A percentile compares a stretch with the other conserved stretches of the same genome.
phyloP scores from a whole-genome alignment of 495 filamentous ascomycete species.

The Penicillium soppii region DNA sequence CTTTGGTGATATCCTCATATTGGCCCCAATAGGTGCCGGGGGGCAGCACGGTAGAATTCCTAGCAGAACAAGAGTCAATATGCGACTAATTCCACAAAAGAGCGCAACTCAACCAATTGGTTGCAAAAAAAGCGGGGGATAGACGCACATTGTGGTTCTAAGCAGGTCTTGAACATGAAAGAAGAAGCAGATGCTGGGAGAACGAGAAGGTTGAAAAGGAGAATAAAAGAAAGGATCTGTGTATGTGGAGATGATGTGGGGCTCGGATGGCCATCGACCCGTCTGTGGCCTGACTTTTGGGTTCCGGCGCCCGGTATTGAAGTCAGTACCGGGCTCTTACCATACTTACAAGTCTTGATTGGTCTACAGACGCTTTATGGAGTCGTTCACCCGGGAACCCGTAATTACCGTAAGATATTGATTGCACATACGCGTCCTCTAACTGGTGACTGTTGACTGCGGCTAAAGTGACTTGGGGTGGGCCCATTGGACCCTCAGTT shows the following conservation, averaged over 20 bases:
- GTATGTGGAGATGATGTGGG: conserved; percentile 5
- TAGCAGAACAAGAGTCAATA: conserved; percentile 21
- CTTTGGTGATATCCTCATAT: conserved; percentile 76
- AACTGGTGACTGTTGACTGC: too few relatives aligned
- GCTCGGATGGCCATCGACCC: conserved; percentile 12
- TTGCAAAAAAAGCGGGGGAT: conserved; percentile 13
- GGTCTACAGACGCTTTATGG: too few relatives aligned
- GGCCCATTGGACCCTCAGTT: too few relatives aligned
- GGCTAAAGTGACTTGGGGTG: too few relatives aligned
- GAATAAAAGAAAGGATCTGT: conserved; percentile 14
- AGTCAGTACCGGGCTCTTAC: too few relatives aligned
- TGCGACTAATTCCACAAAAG: conserved; percentile 15
- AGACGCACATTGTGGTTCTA: conserved; percentile 18
- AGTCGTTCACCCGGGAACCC: too few relatives aligned
- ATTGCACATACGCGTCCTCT: too few relatives aligned
- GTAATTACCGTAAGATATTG: too few relatives aligned
- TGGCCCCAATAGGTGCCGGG: conserved; percentile 66
- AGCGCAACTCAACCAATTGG: conserved; percentile 12
- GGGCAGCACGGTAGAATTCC: conserved; percentile 49
- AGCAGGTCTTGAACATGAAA: conserved; percentile 19
- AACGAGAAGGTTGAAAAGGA: conserved; percentile 15
- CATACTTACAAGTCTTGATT: too few relatives aligned
- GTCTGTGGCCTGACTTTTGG: conserved; percentile 17
- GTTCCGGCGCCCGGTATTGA: too few relatives aligned
- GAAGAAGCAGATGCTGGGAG: conserved; percentile 15